Evolutionary conservation across 305 asterid species (phyloP).

Genomic region (Fraxinus ornus): DNA sequence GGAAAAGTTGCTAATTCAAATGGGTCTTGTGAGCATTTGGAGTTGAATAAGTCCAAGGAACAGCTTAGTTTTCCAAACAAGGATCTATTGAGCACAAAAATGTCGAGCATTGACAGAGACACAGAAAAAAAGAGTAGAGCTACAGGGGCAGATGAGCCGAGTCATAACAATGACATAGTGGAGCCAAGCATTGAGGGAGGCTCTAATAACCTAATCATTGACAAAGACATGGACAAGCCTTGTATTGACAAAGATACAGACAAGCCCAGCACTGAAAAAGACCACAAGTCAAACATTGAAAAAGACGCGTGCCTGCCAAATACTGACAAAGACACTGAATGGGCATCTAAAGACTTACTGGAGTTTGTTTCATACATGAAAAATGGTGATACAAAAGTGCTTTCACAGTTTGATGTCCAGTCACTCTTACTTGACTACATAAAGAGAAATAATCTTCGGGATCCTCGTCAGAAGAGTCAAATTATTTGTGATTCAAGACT

Average conservation of each 20-base stretch:
- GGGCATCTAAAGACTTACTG: constrained; percentile 56
- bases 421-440: constrained; percentile 67
- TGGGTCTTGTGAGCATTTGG: constrained; percentile 39
- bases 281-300: not conserved
- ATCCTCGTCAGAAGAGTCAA: constrained; percentile 77
- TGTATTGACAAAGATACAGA: constrained; percentile 21
- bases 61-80: constrained; percentile 31
- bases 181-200: constrained; percentile 10
- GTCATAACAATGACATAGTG: constrained; percentile 12
- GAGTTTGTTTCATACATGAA: constrained; percentile 81
- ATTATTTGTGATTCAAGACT: constrained; percentile 79
- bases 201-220: not conserved
- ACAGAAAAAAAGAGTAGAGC: constrained; percentile 11
- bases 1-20: constrained; percentile 30
- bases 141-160: constrained; percentile 16
- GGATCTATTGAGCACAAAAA: constrained; percentile 32
- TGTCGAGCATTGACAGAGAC: constrained; percentile 24
- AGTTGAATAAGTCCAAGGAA: constrained; percentile 40
- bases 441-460: constrained; percentile 76
- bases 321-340: constrained; percentile 19
- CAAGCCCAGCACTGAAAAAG: not conserved
- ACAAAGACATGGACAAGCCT: constrained; percentile 28
- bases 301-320: not conserved
- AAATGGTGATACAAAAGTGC: constrained; percentile 61
- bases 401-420: constrained; percentile 72